Percentiles rank a stretch among this genome's conserved stretches.
Evolutionary conservation across 768 basidiomycete species (phyloP).

Genomic region (Antrodiella citrinella): DNA sequence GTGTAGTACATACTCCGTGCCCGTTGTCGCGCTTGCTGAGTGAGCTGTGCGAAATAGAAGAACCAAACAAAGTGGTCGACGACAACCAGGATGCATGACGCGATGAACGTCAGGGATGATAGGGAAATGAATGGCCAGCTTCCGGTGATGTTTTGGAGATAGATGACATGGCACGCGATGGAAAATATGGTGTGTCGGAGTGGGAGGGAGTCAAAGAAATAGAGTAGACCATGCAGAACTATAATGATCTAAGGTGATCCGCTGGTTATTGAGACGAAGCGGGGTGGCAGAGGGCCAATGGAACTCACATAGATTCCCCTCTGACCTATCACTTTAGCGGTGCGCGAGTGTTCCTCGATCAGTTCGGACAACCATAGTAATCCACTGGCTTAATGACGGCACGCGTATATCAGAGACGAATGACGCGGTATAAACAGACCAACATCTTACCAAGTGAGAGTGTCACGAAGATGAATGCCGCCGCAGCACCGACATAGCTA

Average conservation of each 20-base stretch:
- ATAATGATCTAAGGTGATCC: conserved; percentile 77
- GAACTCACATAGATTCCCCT: conserved; percentile 77
- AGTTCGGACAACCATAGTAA: conserved; percentile 90
- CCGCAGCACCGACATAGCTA: conserved; percentile 70
- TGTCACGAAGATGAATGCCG: conserved; percentile 84
- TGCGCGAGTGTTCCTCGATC: conserved; percentile 86
- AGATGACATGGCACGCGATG: conserved; percentile 75
- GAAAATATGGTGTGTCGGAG: conserved; percentile 70
- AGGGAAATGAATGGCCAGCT: conserved; percentile 93
- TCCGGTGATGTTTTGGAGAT: conserved; percentile 85
- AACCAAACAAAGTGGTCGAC: conserved; percentile 95
- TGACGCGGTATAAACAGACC: neutral
- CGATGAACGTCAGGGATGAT: conserved; percentile 74
- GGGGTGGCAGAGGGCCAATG: too few relatives aligned
- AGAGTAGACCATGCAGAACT: conserved; percentile 65
- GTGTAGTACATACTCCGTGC: conserved; percentile 35
- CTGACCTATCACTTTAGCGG: conserved; percentile 78
- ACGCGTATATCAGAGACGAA: conserved; percentile 1
- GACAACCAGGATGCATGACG: conserved; percentile 80
- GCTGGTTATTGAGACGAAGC: too few relatives aligned
- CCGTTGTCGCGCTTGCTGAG: conserved; percentile 51
- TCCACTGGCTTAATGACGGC: conserved; percentile 66
- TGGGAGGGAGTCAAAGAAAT: conserved; percentile 77
- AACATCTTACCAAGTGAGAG: conserved; percentile 65
- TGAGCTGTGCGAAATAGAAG: conserved; percentile 78